Evolutionary conservation across 495 filamentous ascomycete genomes (phyloP).

Genomic region (Xylaria nigripes): DNA sequence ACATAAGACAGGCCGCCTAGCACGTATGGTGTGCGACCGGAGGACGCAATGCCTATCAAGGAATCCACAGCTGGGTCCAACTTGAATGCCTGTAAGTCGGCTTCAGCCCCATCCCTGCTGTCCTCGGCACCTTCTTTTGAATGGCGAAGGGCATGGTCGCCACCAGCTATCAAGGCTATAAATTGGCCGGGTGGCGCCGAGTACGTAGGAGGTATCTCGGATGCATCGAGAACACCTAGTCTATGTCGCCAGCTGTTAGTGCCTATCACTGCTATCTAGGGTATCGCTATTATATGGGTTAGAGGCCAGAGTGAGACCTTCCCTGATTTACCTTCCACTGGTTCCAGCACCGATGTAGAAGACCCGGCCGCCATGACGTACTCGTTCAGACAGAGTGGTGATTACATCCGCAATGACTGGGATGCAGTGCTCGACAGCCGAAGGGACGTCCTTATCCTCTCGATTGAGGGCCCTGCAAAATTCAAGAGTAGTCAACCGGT

Average conservation of each 20-base stretch:
- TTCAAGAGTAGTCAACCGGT: constrained; percentile 30
- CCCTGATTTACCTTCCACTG: constrained; percentile 28
- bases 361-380: constrained; percentile 31
- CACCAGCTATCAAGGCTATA: constrained; percentile 32
- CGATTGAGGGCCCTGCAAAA: constrained; percentile 31
- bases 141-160: constrained; percentile 31
- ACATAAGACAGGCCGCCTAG: constrained; percentile 30
- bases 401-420: constrained; percentile 28
- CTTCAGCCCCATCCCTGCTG: constrained; percentile 17
- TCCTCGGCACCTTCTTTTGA: constrained; percentile 39
- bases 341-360: constrained; percentile 37
- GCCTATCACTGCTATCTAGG: neutral
- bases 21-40: constrained; percentile 36
- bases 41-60: constrained; percentile 36
- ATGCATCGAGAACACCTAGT: constrained; percentile 35
- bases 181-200: constrained; percentile 31
- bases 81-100: constrained; percentile 20
- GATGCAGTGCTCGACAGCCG: constrained; percentile 26
- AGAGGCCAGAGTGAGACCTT: neutral
- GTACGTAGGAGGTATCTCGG: constrained; percentile 35
- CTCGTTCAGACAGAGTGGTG: constrained; percentile 26
- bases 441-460: constrained; percentile 29
- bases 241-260: constrained; percentile 10
- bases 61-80: constrained; percentile 28
- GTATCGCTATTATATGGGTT: neutral